Base-by-base conservation (phyloP, 768 basidiomycete species). In the Russula sp. region DNA sequence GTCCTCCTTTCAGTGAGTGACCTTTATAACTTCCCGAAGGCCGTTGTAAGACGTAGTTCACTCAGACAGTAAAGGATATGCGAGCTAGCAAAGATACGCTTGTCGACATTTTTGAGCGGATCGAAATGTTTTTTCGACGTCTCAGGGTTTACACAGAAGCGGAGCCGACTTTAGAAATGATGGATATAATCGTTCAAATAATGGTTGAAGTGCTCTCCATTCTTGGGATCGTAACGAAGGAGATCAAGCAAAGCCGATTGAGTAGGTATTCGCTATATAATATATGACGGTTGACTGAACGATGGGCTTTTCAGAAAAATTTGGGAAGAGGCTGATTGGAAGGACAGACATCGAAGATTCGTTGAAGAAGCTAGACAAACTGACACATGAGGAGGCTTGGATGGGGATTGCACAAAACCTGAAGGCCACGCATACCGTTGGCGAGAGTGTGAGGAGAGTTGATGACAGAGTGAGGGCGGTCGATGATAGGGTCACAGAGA, bases 341-440 rank as follows among this genome's bases (percentile, higher is more conserved):
- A 46, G 44, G 44, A 46, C 44, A n/a, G 44, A n/a, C n/a, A 9
- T 46, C 7, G 44, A 46, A n/a, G 44, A 46, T 10, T 20, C 44
- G 44, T n/a, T 46, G 20, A 46, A 46, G 44, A 46, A n/a, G 44
- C 44, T 46, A n/a, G 44, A 46, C n/a, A 46, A 46, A 46, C n/a
- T 46, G 44, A n/a, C 44, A 10, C n/a, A n/a, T 46, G 44, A 46
- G 9, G 44, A 46, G 44, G 44, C n/a, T n/a, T 46, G 44, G 44
- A n/a, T 46, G 44, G 44, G 44, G 6, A 46, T 46, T 10, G 20
- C 44, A n/a, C 44, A 46, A 46, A 46, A 46, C n/a, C 44, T 46
- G 44, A 46, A 46, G 20, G 44, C 44, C 44, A 46, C 44, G n/a
- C 44, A 46, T n/a, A 10, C 44, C 3, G 44, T 46, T 3, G 44